Conservation (phyloP, 371 early-diverging fungal species). For the Apophysomyces elegans region DNA sequence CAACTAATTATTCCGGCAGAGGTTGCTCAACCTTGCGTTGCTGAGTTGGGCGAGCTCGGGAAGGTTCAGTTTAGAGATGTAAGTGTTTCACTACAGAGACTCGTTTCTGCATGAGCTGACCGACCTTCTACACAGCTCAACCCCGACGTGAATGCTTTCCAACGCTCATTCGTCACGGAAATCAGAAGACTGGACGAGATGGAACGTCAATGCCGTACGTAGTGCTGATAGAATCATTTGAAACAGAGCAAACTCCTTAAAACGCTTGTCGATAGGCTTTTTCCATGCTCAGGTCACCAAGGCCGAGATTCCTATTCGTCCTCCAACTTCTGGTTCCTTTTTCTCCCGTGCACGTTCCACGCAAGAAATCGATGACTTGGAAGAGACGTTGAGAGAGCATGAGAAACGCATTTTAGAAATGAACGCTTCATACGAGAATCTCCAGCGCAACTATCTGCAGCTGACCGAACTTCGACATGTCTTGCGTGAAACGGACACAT, state of each 20-base stretch:
- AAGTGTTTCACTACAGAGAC: conserved; percentile 17
- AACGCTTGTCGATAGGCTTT: conserved; percentile 61
- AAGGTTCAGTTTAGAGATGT: conserved; percentile 95
- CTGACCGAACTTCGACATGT: conserved; percentile 91
- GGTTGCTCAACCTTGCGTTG: conserved; percentile 90
- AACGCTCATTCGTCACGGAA: conserved; percentile 93
- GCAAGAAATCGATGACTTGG: conserved; percentile 94
- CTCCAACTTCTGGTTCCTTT: conserved; percentile 57
- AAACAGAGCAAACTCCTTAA: conserved; percentile 13
- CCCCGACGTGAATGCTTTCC: conserved; percentile 94
- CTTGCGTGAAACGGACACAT: conserved; percentile 82
- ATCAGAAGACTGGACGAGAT: conserved; percentile 92
- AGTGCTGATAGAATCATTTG: conserved; percentile 76
- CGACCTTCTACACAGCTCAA: conserved; percentile 84
- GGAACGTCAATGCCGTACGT: conserved; percentile 90
- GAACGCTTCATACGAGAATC: conserved; percentile 84
- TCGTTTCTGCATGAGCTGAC: conserved; percentile 30
- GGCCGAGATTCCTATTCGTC: conserved; percentile 71
- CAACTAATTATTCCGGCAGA: conserved; percentile 97
- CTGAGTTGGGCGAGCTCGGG: conserved; percentile 95
- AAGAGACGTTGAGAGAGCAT: conserved; percentile 78
- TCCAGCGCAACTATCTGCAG: conserved; percentile 86
- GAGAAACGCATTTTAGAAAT: conserved; percentile 86
- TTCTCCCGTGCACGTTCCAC: conserved; percentile 78
- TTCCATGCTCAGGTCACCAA: conserved; percentile 83